Evolutionary conservation across 2,329 filamentous ascomycete genomes (phyloP), one percentile per base, ranked within the genome.

Genomic region (Chaetomiaceae sp.): DNA sequence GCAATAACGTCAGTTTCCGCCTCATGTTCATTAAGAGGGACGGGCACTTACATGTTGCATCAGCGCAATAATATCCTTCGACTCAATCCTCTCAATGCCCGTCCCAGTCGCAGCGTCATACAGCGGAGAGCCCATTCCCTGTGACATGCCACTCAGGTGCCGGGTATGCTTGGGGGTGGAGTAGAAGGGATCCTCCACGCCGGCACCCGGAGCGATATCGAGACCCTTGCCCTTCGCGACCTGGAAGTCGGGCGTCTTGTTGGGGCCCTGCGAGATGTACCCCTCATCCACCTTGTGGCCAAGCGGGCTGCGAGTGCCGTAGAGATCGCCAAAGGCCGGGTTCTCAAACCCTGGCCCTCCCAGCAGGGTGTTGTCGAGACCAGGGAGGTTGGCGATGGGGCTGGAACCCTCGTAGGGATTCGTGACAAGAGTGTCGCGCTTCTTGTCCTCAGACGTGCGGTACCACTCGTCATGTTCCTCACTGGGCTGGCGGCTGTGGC

Each of bases 41-140:
- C 17, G 22, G 34, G 43, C 47, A 76, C 83, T 77, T 72, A 86
- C 81, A 70, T 99, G 94, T 67, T 99, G 92, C 94, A 99, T 99
- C 56, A 99, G 75, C 22, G 92, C 90, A 59, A 99, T 88, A 63
- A 99, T 95, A 66, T 99, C 94, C 72, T 95, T 94, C 42, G 91
- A 96, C 68, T 97, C 87, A 47, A 99, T 97, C 44, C 87, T 81
- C 61, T 97, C 91, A 48, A 96, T 88, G 31, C 91, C 91, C 58
- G 83, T 85, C 48, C 92, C 92, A 1, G 89, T 95, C 3, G 91
- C 82, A 55, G 89, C 85, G 67, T 99, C 94, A 65, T 96, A 97
- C 19, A 97, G 77, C 3, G 92, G 91, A 27, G 91, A 94, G 3
- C 78, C 80, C 81, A 96, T 90, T 42, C 91, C 92, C 65, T 96